Evolutionary conservation across 495 filamentous ascomycete species (phyloP), one percentile per base, ranked within the genome.

Genomic region (Daldinia decipiens): DNA sequence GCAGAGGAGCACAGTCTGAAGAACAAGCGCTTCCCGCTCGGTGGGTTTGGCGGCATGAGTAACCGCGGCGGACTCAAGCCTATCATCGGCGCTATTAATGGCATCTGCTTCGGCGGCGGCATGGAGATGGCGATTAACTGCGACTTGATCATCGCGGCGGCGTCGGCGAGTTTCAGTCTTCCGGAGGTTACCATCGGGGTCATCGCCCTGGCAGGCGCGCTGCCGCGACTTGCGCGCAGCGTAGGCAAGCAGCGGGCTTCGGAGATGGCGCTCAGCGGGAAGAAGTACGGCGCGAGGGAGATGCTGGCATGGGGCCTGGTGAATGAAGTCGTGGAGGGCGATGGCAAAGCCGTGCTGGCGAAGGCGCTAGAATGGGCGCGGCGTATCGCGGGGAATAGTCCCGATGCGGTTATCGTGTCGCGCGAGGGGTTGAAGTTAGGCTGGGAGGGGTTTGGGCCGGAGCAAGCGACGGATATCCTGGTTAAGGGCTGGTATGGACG

Each of bases 11-110:
- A 9, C 19, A 3, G 17, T 24, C 43, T 0, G 19, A 19, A 24
- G 31, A 24, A 32, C 34, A 36, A 31, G 9, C 53, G 62, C 29
- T 70, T 73, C 63, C 75, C 75, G 26, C 40, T 54, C 11, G 56
- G 61, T 0, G 87, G 87, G 0, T 85, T 89, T 38, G 87, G 83
- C 7, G 87, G 83, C 0, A 76, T 90, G 1, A 83, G 84, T 11
- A 82, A 87, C 17, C 82, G 87, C 17, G 74, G 68, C 26, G 87
- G 84, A 15, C 82, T 83, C 62, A 89, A 89, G 61, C 92, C 92
- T 15, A 82, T 95, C 36, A 89, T 95, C 60, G 87, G 87, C 9
- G 92, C 92, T 5, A 89, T 94, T 31, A 90, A 92, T 74, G 92
- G 92, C n/a, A 75, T 89, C n/a, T 88, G 87, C 68, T 82, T 91